Evolutionary conservation across 2,329 filamentous ascomycete species (phyloP).

Genomic region (Pseudogymnoascus sp.): DNA sequence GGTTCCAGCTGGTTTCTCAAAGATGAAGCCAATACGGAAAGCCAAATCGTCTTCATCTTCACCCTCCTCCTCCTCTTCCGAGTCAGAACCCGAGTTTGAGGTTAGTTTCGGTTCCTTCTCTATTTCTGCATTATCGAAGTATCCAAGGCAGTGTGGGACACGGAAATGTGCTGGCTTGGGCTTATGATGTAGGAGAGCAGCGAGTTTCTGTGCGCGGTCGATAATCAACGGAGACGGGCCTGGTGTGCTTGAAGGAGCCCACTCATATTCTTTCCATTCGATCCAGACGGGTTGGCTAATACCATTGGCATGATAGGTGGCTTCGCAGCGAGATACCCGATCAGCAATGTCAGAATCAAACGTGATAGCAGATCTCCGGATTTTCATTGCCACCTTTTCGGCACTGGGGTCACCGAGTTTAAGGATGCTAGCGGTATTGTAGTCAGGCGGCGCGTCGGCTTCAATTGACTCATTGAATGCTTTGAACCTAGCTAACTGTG

Average conservation of each 20-base stretch:
- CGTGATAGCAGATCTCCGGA: slow-evolving; percentile 13
- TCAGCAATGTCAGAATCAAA: slow-evolving; percentile 3
- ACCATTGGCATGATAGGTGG: slow-evolving; percentile 30
- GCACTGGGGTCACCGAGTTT: slow-evolving; percentile 31
- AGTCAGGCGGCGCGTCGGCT: slow-evolving; percentile 27
- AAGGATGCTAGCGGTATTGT: slow-evolving; percentile 32
- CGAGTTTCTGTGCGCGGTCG: slow-evolving; percentile 38
- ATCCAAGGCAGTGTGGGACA: slow-evolving; percentile 43
- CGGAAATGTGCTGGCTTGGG: slow-evolving; percentile 42
- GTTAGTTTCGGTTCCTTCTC: not conserved
- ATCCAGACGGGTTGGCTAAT: slow-evolving; percentile 36
- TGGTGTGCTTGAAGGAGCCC: slow-evolving; percentile 25
- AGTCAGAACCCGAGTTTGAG: not conserved
- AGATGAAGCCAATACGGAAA: slow-evolving; percentile 44
- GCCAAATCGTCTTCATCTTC: slow-evolving; percentile 35
- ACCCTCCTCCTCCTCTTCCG: slow-evolving; percentile 23
- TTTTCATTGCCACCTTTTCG: slow-evolving; percentile 21
- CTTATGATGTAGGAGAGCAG: slow-evolving; percentile 38
- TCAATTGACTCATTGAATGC: slow-evolving; percentile 42
- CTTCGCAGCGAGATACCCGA: slow-evolving; percentile 30
- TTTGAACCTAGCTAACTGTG: slow-evolving; percentile 41
- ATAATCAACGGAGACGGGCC: slow-evolving; percentile 35
- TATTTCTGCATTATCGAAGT: slow-evolving; percentile 35
- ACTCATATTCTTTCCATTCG: slow-evolving; percentile 44
- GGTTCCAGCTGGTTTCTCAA: slow-evolving; percentile 38